These are phyloP conservation scores for Danielia reshetovae DNA, from an alignment of 805 yeast genomes.

Conservation along the genomic window DNA sequence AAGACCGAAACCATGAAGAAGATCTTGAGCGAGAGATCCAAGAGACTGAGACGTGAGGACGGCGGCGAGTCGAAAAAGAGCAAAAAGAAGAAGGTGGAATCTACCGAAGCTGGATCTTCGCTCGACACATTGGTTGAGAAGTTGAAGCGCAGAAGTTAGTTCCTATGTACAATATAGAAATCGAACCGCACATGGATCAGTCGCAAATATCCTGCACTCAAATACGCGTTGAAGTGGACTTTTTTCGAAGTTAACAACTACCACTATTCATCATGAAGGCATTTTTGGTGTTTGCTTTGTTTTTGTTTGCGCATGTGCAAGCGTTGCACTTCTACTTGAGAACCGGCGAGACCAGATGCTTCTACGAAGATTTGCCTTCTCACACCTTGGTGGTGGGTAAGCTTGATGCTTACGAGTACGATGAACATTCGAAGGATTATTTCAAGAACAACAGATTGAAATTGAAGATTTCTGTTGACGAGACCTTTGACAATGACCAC, in stretches of 20 bases:
- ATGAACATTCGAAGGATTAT: slow-evolving; percentile 44
- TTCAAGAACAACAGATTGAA: slow-evolving; percentile 53
- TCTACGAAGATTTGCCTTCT: slow-evolving; percentile 72
- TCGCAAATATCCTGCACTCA: too few species aligned
- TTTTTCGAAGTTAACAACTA: neutral
- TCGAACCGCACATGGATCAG: too few species aligned
- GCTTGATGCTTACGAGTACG: slow-evolving; percentile 64
- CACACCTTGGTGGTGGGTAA: slow-evolving; percentile 78
- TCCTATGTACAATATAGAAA: neutral
- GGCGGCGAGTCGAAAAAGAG: slow-evolving; percentile 6
- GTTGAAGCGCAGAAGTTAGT: slow-evolving; percentile 40
- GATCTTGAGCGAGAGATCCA: slow-evolving; percentile 70
- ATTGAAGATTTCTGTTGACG: slow-evolving; percentile 46
- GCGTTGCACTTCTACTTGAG: slow-evolving; percentile 78
- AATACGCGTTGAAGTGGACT: too few species aligned
- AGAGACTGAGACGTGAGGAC: slow-evolving; percentile 32
- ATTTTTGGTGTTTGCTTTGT: slow-evolving; percentile 8
- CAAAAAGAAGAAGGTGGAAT: slow-evolving; percentile 2
- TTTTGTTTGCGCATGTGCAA: slow-evolving; percentile 9
- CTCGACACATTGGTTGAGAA: slow-evolving; percentile 42
- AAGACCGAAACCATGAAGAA: slow-evolving; percentile 83
- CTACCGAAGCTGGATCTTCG: slow-evolving; percentile 5
- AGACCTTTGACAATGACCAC: slow-evolving; percentile 77
- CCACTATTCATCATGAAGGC: slow-evolving; percentile 4
- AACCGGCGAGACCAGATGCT: slow-evolving; percentile 76